Evolutionary conservation across 2,329 filamentous ascomycete genomes (phyloP), one percentile per base, ranked within the genome.

Genomic region (Cryphonectria nitschkei): DNA sequence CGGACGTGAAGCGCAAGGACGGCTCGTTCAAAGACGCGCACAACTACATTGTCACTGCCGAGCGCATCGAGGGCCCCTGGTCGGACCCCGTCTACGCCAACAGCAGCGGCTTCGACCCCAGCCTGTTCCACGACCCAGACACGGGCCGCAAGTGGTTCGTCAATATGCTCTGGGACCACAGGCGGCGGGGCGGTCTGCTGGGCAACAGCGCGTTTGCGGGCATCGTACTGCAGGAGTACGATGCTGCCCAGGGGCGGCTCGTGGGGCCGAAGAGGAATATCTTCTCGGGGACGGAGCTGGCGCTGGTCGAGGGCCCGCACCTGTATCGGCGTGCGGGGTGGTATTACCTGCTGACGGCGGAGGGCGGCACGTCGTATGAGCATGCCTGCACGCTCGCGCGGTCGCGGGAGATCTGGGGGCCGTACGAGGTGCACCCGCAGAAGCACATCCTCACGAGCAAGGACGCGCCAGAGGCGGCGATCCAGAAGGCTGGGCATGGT

Each of bases 1-100:
- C 88, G 0, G 88, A 90, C 75, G 88, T 91, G 22, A 91, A 90
- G 80, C 87, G 89, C 73, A 90, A 90, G 76, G 89, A 91, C 74
- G 89, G 89, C 16, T 87, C 85, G 2, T 90, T 89, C 83, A 90
- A 89, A 77, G 88, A 90, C 74, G 84, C 87, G 0, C 88, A 86
- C 74, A 91, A 90, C 75, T 91, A 90, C 76, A 89, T 91, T 70
- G 85, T 91, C 68, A 85, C 76, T 46, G 83, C 86, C 0, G 79
- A 83, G 0, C 74, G 80, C 6, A 87, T 90, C 68, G 83, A 86
- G 52, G 89, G 88, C 0, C 88, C 88, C 0, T 90, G 89, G 89
- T 88, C 87, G 0, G 88, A 90, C 65, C 88, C 88, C 0, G 76
- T 87, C 8, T 88, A 87, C 74, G 81, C 84, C 76, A 90, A 73